These are phyloP conservation scores for Tuber indicum DNA, from an alignment of 495 filamentous ascomycete genomes.

Conservation along the genomic window DNA sequence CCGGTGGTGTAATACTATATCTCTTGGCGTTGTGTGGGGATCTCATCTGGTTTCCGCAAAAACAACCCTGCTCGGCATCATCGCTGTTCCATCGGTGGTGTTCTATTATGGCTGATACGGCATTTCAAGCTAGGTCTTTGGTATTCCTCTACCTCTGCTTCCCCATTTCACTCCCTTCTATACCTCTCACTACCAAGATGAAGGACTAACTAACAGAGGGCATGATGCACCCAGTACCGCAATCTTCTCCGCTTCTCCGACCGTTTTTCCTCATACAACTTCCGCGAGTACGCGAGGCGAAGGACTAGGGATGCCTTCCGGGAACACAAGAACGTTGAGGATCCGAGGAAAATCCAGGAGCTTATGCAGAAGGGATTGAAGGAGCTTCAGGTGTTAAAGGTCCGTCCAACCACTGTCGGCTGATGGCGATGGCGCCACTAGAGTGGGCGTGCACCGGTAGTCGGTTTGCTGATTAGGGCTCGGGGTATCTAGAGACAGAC, in stretches of 20 bases:
- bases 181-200: neutral
- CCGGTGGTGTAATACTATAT: neutral
- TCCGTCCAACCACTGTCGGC: conserved; percentile 41
- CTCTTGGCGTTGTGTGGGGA: conserved; percentile 1
- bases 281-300: conserved; percentile 89
- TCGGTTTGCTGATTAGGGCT: conserved; percentile 15
- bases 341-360: conserved; percentile 70
- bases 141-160: conserved; percentile 7
- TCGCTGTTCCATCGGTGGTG: neutral
- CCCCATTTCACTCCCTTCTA: neutral
- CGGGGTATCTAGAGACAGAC: conserved; percentile 70
- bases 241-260: conserved; percentile 78
- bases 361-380: conserved; percentile 81
- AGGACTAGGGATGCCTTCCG: conserved; percentile 83
- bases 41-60: neutral
- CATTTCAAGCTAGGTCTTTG: conserved; percentile 32
- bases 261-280: conserved; percentile 92
- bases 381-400: conserved; percentile 87
- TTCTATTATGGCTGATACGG: conserved; percentile 26
- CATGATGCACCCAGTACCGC: conserved; percentile 60
- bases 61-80: neutral
- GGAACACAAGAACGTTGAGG: conserved; percentile 64
- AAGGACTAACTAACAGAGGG: neutral
- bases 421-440: conserved; percentile 5
- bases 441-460: neutral